Conservation (phyloP, 2,329 filamentous ascomycete species). For the Talaromyces sp. region DNA sequence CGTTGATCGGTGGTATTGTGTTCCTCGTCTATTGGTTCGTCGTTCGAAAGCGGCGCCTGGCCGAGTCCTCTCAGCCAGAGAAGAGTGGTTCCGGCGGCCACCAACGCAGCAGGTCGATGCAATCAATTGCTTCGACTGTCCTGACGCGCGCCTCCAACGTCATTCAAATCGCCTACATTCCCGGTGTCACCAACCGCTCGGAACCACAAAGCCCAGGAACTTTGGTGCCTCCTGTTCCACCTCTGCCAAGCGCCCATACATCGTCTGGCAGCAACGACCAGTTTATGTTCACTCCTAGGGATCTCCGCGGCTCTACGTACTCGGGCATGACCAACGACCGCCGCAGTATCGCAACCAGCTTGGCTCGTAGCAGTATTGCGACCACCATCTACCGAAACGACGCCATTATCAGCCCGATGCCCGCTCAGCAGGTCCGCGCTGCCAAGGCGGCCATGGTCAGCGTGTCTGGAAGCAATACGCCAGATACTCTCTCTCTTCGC, state of each 20-base stretch:
- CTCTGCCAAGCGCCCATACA: conserved; percentile 61
- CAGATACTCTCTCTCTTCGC: conserved; percentile 33
- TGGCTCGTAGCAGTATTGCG: conserved; percentile 62
- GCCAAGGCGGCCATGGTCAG: conserved; percentile 90
- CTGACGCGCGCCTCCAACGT: conserved; percentile 96
- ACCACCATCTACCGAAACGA: conserved; percentile 94
- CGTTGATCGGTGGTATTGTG: conserved; percentile 65
- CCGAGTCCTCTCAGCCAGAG: conserved; percentile 49
- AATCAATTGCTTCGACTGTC: conserved; percentile 92
- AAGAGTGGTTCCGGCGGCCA: conserved; percentile 32
- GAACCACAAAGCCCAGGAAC: conserved; percentile 74
- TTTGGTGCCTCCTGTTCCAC: conserved; percentile 86
- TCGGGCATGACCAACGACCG: conserved; percentile 63
- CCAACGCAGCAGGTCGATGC: conserved; percentile 64
- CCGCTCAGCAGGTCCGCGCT: conserved; percentile 80
- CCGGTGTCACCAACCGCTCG: conserved; percentile 89
- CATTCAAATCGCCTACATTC: conserved; percentile 98
- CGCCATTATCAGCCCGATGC: conserved; percentile 70
- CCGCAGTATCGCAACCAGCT: conserved; percentile 46
- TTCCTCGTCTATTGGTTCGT: conserved; percentile 86
- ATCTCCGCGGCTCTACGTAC: conserved; percentile 86
- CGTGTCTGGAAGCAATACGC: conserved; percentile 61
- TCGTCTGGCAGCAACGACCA: conserved; percentile 56
- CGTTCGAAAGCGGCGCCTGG: conserved; percentile 67
- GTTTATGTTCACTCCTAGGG: conserved; percentile 88